Percentiles rank a stretch among this genome's conserved stretches.
Conservation (phyloP, 2,329 filamentous ascomycete genomes). For the Cercospora beticola region DNA sequence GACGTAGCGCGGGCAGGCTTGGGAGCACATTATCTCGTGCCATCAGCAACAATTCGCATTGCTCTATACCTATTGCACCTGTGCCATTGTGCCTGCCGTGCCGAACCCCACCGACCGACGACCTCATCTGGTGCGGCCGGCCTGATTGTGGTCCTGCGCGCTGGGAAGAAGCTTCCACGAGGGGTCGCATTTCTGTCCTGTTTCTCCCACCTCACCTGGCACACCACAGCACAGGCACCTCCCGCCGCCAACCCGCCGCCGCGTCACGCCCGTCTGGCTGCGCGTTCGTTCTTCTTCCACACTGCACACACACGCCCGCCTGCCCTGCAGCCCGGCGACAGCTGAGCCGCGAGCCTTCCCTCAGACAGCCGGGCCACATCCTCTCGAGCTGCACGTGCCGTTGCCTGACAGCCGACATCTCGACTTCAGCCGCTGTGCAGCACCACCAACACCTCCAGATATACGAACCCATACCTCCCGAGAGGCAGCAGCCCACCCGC, state of each 20-base stretch:
- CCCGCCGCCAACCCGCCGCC: neutral
- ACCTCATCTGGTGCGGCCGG: neutral
- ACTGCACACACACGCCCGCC: constrained; percentile 2
- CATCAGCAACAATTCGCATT: neutral
- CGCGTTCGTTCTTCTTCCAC: neutral
- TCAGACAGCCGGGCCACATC: constrained; percentile 9
- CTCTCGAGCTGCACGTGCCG: constrained; percentile 13
- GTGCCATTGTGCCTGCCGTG: neutral
- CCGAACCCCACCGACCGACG: neutral
- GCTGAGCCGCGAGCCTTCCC: constrained; percentile 1
- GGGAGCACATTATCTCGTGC: neutral
- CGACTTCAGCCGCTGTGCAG: constrained; percentile 1
- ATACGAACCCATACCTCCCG: neutral
- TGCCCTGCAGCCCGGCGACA: constrained; percentile 2
- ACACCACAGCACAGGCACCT: neutral
- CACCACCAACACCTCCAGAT: neutral
- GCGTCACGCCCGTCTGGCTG: neutral
- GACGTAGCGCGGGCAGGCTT: neutral
- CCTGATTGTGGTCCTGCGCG: neutral
- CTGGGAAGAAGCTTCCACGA: neutral
- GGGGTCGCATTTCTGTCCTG: neutral
- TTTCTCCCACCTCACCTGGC: constrained; percentile 3
- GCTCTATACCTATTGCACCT: neutral
- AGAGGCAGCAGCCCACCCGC: constrained; percentile 12
- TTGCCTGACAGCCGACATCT: constrained; percentile 11